A percentile compares a stretch with the other conserved stretches of the same genome.
phyloP scores from a whole-genome alignment of 805 yeast species.

The Candida sanyiensis region DNA sequence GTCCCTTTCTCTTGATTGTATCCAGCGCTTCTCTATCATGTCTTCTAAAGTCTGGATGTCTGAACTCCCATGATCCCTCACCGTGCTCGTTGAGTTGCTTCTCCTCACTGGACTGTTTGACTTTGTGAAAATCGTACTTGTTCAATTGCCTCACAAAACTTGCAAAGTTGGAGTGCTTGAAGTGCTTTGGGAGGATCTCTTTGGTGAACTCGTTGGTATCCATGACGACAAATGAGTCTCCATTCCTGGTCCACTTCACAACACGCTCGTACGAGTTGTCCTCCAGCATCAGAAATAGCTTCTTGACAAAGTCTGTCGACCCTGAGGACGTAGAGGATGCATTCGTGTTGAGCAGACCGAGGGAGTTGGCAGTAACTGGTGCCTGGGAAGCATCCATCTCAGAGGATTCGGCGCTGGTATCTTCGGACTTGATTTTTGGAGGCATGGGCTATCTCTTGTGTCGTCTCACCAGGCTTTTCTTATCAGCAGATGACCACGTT shows the following conservation, averaged over 20 bases:
- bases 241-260: conserved; percentile 82
- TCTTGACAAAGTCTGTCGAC: conserved; percentile 76
- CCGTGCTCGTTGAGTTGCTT: conserved; percentile 52
- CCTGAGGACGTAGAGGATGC: conserved; percentile 32
- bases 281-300: conserved; percentile 78
- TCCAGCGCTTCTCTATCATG: conserved; percentile 78
- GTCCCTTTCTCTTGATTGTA: conserved; percentile 79
- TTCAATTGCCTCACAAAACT: conserved; percentile 92
- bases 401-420: neutral
- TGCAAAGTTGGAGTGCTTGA: conserved; percentile 92
- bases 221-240: conserved; percentile 81
- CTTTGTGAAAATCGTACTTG: conserved; percentile 96
- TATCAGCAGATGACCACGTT: neutral
- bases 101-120: conserved; percentile 65
- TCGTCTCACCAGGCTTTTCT: neutral
- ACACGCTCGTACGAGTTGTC: conserved; percentile 67
- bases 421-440: conserved; percentile 15
- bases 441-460: conserved; percentile 10
- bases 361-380: conserved; percentile 6
- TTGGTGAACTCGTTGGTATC: conserved; percentile 90
- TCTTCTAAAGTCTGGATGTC: conserved; percentile 79
- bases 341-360: conserved; percentile 21
- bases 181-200: conserved; percentile 83
- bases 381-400: neutral
- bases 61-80: conserved; percentile 89